A percentile compares a stretch with the other conserved stretches of the same genome.
phyloP scores from a whole-genome alignment of 805 yeast species.

The Dipodascus geniculatus region DNA sequence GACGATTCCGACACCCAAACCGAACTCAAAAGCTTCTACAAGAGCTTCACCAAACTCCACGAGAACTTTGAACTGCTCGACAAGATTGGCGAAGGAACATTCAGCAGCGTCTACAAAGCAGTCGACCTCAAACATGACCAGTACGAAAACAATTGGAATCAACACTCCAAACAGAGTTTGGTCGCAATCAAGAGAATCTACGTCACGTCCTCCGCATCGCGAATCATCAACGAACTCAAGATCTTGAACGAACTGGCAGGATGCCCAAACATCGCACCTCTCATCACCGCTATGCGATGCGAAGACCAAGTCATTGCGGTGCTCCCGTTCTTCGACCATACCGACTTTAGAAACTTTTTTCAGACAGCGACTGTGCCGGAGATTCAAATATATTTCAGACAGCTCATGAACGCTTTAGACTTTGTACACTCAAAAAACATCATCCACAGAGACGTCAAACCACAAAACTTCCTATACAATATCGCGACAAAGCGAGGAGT shows the following conservation, averaged over 20 bases:
- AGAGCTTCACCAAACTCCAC: background rate
- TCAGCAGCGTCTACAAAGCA: constrained; percentile 51
- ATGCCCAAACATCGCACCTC: constrained; percentile 69
- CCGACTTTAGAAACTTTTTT: constrained; percentile 77
- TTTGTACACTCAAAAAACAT: constrained; percentile 67
- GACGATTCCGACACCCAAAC: background rate
- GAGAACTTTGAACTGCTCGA: constrained; percentile 28
- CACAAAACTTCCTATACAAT: constrained; percentile 54
- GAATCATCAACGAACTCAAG: constrained; percentile 81
- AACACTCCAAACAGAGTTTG: constrained; percentile 25
- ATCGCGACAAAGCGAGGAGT: constrained; percentile 62
- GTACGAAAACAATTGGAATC: constrained; percentile 22
- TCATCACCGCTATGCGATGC: constrained; percentile 74
- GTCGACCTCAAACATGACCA: constrained; percentile 34
- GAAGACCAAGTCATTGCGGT: constrained; percentile 93
- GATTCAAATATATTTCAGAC: constrained; percentile 68
- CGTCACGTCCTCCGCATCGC: constrained; percentile 87
- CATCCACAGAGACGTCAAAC: constrained; percentile 83
- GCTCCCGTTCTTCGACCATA: constrained; percentile 80
- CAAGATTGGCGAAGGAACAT: constrained; percentile 59
- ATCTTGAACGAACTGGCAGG: constrained; percentile 32
- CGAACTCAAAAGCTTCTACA: background rate
- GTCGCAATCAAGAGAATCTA: constrained; percentile 86
- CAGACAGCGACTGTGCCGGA: constrained; percentile 70
- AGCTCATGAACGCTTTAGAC: constrained; percentile 62